Base-by-base conservation (phyloP, 768 basidiomycete species). In the Podaxis pistillaris region DNA sequence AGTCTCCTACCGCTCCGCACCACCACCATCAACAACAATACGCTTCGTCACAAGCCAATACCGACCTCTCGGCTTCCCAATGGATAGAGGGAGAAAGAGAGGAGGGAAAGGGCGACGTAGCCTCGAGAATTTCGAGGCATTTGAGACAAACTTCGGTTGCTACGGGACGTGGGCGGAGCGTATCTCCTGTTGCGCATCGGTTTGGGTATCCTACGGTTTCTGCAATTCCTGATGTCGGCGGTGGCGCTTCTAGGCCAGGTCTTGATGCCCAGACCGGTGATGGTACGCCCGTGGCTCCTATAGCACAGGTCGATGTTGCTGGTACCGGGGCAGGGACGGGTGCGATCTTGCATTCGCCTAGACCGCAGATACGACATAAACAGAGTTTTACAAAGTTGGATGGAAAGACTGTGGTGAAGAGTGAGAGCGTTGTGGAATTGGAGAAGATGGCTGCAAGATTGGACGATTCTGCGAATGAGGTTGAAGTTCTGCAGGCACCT, bases 291-390 rank as follows among this genome's bases (percentile, higher is more conserved):
- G 19, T 19, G 19, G 9, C 19, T n/a, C 44, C 44, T 17, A n/a
- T 8, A 46, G 7, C 7, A 52, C 17, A 26, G 12, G 50, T 52
- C 28, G 3, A 30, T 3, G 28, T 15, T 52, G 30, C 12, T 53
- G 51, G 37, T 17, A 22, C 8, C 0, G 54, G 12, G 8, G 49
- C 26, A 24, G 19, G 12, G 24, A 6, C 26, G 6, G 66, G 58
- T 19, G 75, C 79, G 6, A 68, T 83, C 1, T 65, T 88, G 2
- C 77, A 83, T 64, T 90, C 89, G 0, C 90, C 91, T 2, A 84
- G 87, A 7, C 90, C 91, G 0, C 75, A 88, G 56, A 79, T 84
- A 17, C 89, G 88, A 0, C 89, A 89, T 5, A 88, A 87, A 65
- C 79, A 79, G 46, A 84, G 86, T 0, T 85, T 79, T 62, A 71